Evolutionary conservation across 192 early-diverging fungal genomes (phyloP), one percentile per base, ranked within the genome.

Genomic region (Backusella tarrabulga): DNA sequence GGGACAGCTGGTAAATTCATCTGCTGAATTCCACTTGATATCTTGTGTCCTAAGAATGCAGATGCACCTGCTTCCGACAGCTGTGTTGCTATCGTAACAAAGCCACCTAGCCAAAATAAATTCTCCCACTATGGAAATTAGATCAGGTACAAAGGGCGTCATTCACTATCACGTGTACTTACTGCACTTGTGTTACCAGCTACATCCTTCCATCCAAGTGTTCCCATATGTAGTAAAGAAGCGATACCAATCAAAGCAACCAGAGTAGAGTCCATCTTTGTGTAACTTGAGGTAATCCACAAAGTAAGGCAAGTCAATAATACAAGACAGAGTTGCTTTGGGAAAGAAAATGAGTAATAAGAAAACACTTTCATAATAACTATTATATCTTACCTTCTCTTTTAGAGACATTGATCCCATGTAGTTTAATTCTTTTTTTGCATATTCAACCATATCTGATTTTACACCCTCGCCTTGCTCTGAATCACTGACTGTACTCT

Each of bases 71-170:
- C 83, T n/a, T 85, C 87, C 17, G 88, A 83, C 8, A 95, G 82
- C 69, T 94, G 92, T 72, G 93, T 87, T 67, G 92, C 92, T 73
- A 95, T 87, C 0, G 93, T 85, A 44, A 95, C 87, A 83, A 95
- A 93, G 42, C 91, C 91, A 19, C 91, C 89, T 4, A 95, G 82
- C 94, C 94, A 95, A 80, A 93, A 94, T 68, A 93, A 90, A 5
- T 91, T 88, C 75, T 95, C 94, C 94, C 94, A 95, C 66, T 88
- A 77, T 42, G n/a, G 38, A 63, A 74, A 63, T 38, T 29, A 40
- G 34, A 36, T 40, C 32, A 40, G 15, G 21, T 60, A 40, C 46
- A 0, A 71, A 38, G 41, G 35, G n/a, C 44, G 42, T 32, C 21
- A 44, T 32, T 34, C 26, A 6, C 29, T 42, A 15, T 69, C 40